Evolutionary conservation across 768 basidiomycete species (phyloP).

Genomic region (Auriscalpium microsporum): DNA sequence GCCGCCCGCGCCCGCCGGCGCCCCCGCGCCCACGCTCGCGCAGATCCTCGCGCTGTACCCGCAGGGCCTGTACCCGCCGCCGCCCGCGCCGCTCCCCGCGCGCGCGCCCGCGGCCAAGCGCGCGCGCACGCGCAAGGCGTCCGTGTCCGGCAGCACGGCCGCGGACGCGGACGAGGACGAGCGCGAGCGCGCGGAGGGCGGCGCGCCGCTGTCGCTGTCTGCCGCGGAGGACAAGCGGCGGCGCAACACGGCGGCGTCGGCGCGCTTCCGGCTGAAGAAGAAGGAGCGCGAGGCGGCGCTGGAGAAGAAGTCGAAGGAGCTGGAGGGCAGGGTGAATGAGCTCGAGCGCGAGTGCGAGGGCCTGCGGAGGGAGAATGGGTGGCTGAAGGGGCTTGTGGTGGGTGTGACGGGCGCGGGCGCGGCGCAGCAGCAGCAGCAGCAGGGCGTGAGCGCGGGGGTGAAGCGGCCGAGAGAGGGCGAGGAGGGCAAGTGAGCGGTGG

Average conservation of each 20-base stretch:
- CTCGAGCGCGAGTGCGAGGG: constrained; percentile 90
- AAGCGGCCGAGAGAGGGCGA: constrained; percentile 17
- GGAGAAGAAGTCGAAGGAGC: constrained; percentile 77
- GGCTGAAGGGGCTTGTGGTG: constrained; percentile 86
- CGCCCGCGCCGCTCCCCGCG: constrained; percentile 14
- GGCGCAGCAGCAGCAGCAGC: constrained; percentile 21
- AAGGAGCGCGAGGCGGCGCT: constrained; percentile 90
- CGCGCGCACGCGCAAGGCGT: constrained; percentile 33
- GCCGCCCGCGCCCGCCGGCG: constrained; percentile 25
- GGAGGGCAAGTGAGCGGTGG: not conserved
- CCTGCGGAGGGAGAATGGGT: constrained; percentile 82
- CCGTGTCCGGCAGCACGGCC: constrained; percentile 27
- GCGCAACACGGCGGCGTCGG: constrained; percentile 87
- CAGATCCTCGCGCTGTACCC: constrained; percentile 62
- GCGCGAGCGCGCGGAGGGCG: too few species aligned
- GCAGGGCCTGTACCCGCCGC: constrained; percentile 10
- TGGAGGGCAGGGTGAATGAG: constrained; percentile 69
- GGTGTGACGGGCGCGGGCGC: constrained; percentile 71
- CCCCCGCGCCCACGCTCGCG: constrained; percentile 46
- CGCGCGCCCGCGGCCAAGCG: constrained; percentile 10
- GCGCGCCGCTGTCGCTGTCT: constrained; percentile 27
- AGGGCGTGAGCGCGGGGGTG: constrained; percentile 14
- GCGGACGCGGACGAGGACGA: constrained; percentile 6
- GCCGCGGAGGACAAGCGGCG: constrained; percentile 86
- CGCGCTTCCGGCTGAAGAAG: constrained; percentile 91